Evolutionary conservation across 345 rosid species (phyloP), one percentile per base, ranked within the genome.

Genomic region (Camelina sativa): DNA sequence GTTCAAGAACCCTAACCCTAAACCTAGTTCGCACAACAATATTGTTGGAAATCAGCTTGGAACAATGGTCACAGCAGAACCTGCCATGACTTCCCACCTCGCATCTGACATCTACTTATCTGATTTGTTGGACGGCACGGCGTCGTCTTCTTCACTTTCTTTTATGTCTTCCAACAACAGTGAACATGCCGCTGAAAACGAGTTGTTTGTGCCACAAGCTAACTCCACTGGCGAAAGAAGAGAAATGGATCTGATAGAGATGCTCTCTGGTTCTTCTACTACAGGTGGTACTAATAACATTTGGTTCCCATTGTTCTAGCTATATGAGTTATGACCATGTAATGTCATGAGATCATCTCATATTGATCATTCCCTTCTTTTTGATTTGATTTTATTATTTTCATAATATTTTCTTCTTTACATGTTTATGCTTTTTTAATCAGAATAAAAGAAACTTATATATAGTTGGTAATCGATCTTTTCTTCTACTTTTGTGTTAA

Each of bases 211-310:
- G 11, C 73, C 75, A 52, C 83, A 82, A 63, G 79, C 69, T 25
- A 60, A 52, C 58, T 35, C 65, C 19, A 48, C 77, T 5, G 59
- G 61, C n/a, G 85, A 79, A 62, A 77, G 65, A 60, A 84, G 78
- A 62, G 97, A 94, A 81, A 85, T 91, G 92, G 97, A 95, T 81
- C 82, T 92, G 90, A 85, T 94, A 13, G 98, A 94, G 88, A 91
- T 94, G 98, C 74, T 94, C 58, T 84, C 86, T 59, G 85, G 85
- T 73, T 81, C 86, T 70, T 81, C 86, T 65, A 61, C 51, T 54
- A 69, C 40, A 43, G 66, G 70, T 35, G 80, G 76, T 55, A 62
- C 37, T 34, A 34, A 8, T 8, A 38, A 70, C 59, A 65, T 35
- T 19, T 51, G 68, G 75, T 76, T 58, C 55, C 75, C 59, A 56